phyloP scores from a whole-genome alignment of 305 asterid genomes.

The Nicotiana rustica region DNA sequence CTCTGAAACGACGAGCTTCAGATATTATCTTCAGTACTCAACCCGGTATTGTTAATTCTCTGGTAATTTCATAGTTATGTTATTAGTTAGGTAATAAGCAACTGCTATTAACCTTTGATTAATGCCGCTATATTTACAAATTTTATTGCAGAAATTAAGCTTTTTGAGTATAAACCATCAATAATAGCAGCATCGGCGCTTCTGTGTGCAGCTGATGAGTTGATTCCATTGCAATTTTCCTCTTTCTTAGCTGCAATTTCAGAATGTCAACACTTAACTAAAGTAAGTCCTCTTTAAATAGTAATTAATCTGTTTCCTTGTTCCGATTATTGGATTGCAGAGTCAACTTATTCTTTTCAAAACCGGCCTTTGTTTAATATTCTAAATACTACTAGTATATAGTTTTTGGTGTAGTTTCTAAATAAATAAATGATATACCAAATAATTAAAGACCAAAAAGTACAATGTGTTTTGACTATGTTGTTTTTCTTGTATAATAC shows the following conservation, averaged over 20 bases:
- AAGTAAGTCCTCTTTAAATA: slow-evolving; percentile 43
- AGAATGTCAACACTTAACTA: slow-evolving; percentile 47
- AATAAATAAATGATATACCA: background rate
- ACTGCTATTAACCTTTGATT: background rate
- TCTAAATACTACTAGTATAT: background rate
- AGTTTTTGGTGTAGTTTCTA: slow-evolving; percentile 1
- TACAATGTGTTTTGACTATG: background rate
- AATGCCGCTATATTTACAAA: background rate
- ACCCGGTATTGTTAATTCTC: slow-evolving; percentile 47
- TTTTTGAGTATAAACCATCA: slow-evolving; percentile 60
- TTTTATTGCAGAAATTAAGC: slow-evolving; percentile 49
- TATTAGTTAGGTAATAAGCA: background rate
- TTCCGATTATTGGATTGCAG: background rate
- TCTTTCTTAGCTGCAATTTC: slow-evolving; percentile 48
- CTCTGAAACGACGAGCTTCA: slow-evolving; percentile 53
- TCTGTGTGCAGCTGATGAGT: slow-evolving; percentile 56
- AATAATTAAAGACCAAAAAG: background rate
- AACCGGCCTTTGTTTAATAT: background rate
- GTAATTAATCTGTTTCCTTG: background rate
- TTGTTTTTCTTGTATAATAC: background rate
- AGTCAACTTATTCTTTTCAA: background rate
- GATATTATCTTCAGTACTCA: slow-evolving; percentile 54
- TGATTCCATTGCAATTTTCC: slow-evolving; percentile 44
- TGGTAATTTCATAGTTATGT: background rate
- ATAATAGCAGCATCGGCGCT: slow-evolving; percentile 64